Percentiles rank a stretch among this genome's conserved stretches.
These are phyloP conservation scores for Physcomitrium patens DNA, from an alignment of 225 moss, liverwort and hornwort species.

Conservation along the genomic window DNA sequence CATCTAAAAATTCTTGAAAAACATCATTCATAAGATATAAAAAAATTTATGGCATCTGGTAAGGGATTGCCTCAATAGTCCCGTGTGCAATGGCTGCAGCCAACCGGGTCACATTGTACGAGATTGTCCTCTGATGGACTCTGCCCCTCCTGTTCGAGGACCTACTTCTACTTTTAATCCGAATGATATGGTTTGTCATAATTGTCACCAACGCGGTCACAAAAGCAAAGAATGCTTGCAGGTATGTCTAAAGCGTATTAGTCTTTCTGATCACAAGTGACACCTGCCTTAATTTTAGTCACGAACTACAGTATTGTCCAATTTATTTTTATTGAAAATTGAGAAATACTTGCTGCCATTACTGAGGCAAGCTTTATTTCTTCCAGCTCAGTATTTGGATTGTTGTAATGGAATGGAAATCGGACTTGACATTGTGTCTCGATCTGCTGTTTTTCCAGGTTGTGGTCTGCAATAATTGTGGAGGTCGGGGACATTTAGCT, in stretches of 20 bases:
- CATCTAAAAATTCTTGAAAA: too few relatives aligned
- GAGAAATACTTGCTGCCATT: conserved; percentile 1
- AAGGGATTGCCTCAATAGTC: conserved; percentile 66
- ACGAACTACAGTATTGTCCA: not conserved
- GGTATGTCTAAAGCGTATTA: conserved; percentile 27
- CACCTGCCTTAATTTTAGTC: not conserved
- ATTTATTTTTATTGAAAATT: not conserved
- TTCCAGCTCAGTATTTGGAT: not conserved
- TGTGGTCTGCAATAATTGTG: conserved; percentile 69
- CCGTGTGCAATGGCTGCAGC: conserved; percentile 74
- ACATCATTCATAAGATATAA: too few relatives aligned
- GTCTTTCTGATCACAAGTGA: not conserved
- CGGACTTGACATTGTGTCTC: not conserved
- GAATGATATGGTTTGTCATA: conserved; percentile 67
- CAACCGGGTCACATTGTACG: conserved; percentile 73
- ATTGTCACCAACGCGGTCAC: conserved; percentile 73
- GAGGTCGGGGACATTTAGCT: conserved; percentile 72
- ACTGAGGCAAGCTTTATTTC: not conserved
- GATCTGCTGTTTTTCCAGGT: conserved; percentile 39
- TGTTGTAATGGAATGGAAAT: not conserved
- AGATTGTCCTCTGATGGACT: conserved; percentile 51
- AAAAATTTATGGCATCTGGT: conserved; percentile 73
- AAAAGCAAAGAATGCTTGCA: conserved; percentile 76
- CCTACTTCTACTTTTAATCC: conserved; percentile 56
- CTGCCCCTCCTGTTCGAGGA: conserved; percentile 40